Evolutionary conservation across 2,329 filamentous ascomycete species (phyloP).

Genomic region (Fusarium sp.): DNA sequence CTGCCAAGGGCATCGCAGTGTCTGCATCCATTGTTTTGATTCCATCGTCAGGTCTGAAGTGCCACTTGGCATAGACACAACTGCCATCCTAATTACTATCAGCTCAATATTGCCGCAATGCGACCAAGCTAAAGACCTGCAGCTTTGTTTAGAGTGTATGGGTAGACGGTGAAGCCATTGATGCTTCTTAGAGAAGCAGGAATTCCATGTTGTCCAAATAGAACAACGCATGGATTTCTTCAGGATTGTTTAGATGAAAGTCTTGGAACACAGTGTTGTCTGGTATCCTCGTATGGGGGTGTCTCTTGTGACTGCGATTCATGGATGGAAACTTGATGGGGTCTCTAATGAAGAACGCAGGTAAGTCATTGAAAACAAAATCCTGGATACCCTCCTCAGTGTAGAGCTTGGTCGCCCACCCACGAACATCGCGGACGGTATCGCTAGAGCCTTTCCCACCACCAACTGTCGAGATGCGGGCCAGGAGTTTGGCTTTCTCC

Average conservation of each 20-base stretch:
- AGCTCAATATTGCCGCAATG: background rate
- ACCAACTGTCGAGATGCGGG: conserved; percentile 56
- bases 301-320: conserved; percentile 56
- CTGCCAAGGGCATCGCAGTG: conserved; percentile 50
- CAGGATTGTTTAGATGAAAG: conserved; percentile 51
- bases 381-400: conserved; percentile 44
- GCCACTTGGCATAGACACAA: conserved; percentile 60
- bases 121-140: background rate
- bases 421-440: conserved; percentile 72
- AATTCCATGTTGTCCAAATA: conserved; percentile 60
- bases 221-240: conserved; percentile 55
- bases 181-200: conserved; percentile 57
- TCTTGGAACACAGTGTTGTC: conserved; percentile 54
- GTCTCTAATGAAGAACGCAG: conserved; percentile 58
- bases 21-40: conserved; percentile 54
- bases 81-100: conserved; percentile 49
- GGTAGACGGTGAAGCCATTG: conserved; percentile 59
- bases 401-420: conserved; percentile 57
- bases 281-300: conserved; percentile 53
- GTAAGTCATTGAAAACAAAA: conserved; percentile 57
- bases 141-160: conserved; percentile 54
- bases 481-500: conserved; percentile 10
- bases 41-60: conserved; percentile 59
- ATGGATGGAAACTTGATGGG: conserved; percentile 58
- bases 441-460: conserved; percentile 71